These are phyloP conservation scores for Chlamydomonas sphaeroides DNA, from an alignment of 139 green algal species.

Conservation along the genomic window DNA sequence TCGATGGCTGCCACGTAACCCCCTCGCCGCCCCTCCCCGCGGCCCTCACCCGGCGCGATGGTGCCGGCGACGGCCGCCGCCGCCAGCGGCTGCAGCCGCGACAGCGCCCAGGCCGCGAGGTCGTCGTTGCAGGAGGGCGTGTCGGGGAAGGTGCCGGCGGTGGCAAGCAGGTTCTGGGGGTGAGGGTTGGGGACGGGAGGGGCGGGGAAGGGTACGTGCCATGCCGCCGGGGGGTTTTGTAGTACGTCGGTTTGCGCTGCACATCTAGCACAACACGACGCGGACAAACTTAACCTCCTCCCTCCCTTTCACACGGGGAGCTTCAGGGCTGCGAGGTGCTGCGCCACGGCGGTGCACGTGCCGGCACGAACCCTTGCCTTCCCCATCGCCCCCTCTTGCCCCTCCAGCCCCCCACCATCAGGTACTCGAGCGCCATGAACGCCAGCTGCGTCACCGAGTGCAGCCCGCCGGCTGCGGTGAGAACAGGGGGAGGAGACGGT, in stretches of 20 bases:
- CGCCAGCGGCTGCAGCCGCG: slow-evolving; percentile 2
- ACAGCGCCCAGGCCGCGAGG: background rate
- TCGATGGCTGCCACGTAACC: background rate
- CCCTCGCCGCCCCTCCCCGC: too few relatives aligned
- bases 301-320: too few relatives aligned
- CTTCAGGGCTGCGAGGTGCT: too few relatives aligned
- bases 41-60: background rate
- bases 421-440: slow-evolving; percentile 15
- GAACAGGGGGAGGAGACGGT: too few relatives aligned
- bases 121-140: slow-evolving; percentile 11
- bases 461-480: background rate
- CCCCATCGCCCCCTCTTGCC: background rate
- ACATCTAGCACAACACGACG: too few relatives aligned
- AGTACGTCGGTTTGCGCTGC: too few relatives aligned
- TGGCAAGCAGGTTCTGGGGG: slow-evolving; percentile 4
- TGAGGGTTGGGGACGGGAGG: too few relatives aligned
- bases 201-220: background rate
- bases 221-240: too few relatives aligned
- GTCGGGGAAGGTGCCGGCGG: background rate
- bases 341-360: too few relatives aligned
- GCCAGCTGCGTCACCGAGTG: slow-evolving; percentile 1
- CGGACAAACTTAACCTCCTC: too few relatives aligned
- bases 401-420: background rate
- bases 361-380: too few relatives aligned
- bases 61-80: background rate